Evolutionary conservation across 2,329 filamentous ascomycete genomes (phyloP).

Genomic region (Microsporum canis): DNA sequence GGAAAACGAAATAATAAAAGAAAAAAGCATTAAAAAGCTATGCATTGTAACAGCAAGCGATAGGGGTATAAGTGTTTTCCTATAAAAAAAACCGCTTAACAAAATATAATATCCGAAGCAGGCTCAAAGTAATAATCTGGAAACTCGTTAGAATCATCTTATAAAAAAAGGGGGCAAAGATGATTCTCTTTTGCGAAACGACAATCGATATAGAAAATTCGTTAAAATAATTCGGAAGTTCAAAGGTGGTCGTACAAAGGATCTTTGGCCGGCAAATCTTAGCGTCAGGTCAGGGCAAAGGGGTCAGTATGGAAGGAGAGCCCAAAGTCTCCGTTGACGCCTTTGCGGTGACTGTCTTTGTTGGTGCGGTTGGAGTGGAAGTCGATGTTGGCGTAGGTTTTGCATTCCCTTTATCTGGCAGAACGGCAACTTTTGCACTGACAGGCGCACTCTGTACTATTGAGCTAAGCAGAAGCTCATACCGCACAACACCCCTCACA

Average conservation of each 20-base stretch:
- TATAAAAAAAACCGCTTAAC: not conserved
- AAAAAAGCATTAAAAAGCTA: not conserved
- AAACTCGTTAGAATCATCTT: not conserved
- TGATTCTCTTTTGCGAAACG: not conserved
- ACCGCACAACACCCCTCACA: conserved; percentile 80
- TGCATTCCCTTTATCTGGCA: conserved; percentile 22
- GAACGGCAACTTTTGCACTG: conserved; percentile 32
- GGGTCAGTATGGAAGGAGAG: not conserved
- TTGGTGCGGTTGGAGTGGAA: not conserved
- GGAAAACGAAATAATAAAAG: not conserved
- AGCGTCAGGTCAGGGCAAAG: not conserved
- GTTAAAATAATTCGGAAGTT: not conserved
- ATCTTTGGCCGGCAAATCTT: not conserved
- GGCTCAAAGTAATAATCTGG: not conserved
- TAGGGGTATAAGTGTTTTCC: not conserved
- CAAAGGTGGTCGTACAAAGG: not conserved
- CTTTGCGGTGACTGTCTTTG: not conserved
- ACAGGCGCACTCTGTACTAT: conserved; percentile 41
- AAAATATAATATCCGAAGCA: not conserved
- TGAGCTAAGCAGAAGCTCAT: conserved; percentile 53
- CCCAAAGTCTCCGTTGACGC: not conserved
- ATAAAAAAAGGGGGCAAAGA: not conserved
- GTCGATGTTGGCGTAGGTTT: not conserved
- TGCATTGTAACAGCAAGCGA: not conserved
- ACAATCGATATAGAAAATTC: not conserved